Evolutionary conservation across 2,329 filamentous ascomycete species (phyloP).

Genomic region (Graphiopsis chlorocephala): DNA sequence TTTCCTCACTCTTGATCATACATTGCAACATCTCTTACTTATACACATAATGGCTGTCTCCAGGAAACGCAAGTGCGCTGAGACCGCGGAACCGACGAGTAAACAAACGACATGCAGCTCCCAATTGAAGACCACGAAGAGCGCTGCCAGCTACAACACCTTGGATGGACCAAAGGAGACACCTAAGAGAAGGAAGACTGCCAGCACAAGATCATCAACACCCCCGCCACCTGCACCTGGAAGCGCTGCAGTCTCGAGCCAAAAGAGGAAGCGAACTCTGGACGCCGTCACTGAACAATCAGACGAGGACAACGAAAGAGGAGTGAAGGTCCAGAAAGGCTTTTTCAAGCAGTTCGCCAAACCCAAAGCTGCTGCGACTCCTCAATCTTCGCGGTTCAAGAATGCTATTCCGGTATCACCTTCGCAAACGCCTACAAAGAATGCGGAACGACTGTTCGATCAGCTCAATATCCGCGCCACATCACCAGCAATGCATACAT

Average conservation of each 20-base stretch:
- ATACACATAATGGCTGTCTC: conserved; percentile 25
- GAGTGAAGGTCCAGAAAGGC: conserved; percentile 11
- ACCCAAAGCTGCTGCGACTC: conserved; percentile 23
- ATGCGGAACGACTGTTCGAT: conserved; percentile 34
- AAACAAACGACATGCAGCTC: conserved; percentile 25
- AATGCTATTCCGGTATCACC: conserved; percentile 31
- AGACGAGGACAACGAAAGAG: conserved; percentile 25
- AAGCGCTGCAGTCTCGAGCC: background rate
- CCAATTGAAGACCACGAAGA: conserved; percentile 5
- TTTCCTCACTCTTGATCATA: background rate
- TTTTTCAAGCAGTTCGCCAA: conserved; percentile 20
- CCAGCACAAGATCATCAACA: conserved; percentile 22
- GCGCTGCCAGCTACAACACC: background rate
- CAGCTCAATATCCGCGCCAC: conserved; percentile 31
- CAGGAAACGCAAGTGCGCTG: conserved; percentile 30
- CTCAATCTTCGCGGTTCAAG: conserved; percentile 34
- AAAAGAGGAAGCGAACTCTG: conserved; percentile 28
- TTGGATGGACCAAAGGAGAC: background rate
- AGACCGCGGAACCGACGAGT: conserved; percentile 20
- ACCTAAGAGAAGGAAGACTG: conserved; percentile 17
- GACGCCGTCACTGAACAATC: conserved; percentile 22
- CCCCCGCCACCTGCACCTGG: conserved; percentile 19
- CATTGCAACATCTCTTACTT: background rate
- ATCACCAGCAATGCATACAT: conserved; percentile 21
- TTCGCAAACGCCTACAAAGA: conserved; percentile 35